A percentile compares a stretch with the other conserved stretches of the same genome.
Conservation (phyloP, 2,329 filamentous ascomycete genomes). For the Amauroascus niger region DNA sequence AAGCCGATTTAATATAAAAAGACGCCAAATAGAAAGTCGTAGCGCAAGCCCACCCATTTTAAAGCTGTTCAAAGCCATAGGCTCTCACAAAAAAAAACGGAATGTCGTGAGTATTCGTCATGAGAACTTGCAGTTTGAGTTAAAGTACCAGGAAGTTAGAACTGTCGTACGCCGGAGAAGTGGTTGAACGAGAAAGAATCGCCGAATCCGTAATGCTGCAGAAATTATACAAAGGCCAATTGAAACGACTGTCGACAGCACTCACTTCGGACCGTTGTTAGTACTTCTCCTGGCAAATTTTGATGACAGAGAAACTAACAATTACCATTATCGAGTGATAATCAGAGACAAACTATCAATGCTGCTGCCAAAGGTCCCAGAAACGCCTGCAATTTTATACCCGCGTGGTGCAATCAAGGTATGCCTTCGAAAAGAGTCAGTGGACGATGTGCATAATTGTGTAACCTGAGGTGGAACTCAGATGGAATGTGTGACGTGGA, state of each 20-base stretch:
- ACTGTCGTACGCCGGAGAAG: slow-evolving; percentile 1
- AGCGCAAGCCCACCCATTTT: background rate
- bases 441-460: background rate
- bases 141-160: background rate
- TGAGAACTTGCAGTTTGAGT: background rate
- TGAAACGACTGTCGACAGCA: background rate
- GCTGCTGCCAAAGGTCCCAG: slow-evolving; percentile 71
- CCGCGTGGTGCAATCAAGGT: slow-evolving; percentile 81
- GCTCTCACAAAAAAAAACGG: background rate
- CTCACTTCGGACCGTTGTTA: background rate
- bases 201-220: background rate
- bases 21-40: background rate
- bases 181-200: background rate
- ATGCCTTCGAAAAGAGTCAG: slow-evolving; percentile 47
- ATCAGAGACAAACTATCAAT: slow-evolving; percentile 79
- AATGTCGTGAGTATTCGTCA: background rate
- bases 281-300: background rate
- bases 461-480: slow-evolving; percentile 1
- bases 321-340: slow-evolving; percentile 56
- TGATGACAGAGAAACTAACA: background rate
- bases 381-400: slow-evolving; percentile 78
- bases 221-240: background rate
- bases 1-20: background rate
- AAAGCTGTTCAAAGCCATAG: background rate
- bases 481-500: background rate